Percentiles rank a stretch among this genome's conserved stretches.
These are phyloP conservation scores for Fusarium sp. DNA, from an alignment of 2,329 filamentous ascomycete species.

Conservation along the genomic window DNA sequence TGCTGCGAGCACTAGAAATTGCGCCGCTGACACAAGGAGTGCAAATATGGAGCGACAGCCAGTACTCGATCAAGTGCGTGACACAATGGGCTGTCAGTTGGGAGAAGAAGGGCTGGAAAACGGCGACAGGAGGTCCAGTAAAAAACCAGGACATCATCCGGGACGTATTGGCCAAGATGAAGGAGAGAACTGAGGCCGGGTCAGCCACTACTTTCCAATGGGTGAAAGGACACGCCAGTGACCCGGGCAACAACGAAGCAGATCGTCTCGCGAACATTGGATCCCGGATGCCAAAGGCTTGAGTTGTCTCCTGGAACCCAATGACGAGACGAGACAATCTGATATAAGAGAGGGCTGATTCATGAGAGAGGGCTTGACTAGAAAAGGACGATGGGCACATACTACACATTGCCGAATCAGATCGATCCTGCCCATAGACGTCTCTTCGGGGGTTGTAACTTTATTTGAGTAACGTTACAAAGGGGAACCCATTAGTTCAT, in stretches of 20 bases:
- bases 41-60: conserved; percentile 88
- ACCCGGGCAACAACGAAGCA: conserved; percentile 83
- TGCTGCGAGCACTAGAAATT: conserved; percentile 84
- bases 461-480: neutral
- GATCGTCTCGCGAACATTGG: conserved; percentile 78
- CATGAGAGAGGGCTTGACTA: neutral
- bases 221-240: conserved; percentile 86
- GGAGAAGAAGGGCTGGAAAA: conserved; percentile 83
- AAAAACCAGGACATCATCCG: conserved; percentile 90
- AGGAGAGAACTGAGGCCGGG: conserved; percentile 72
- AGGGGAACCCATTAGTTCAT: neutral
- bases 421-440: neutral
- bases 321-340: neutral
- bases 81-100: conserved; percentile 86
- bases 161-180: conserved; percentile 77
- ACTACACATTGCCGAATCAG: neutral
- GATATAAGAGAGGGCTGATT: neutral
- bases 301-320: neutral
- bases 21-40: conserved; percentile 76
- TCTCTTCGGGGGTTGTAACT: neutral
- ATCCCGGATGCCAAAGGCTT: conserved; percentile 48
- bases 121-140: conserved; percentile 76
- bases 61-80: conserved; percentile 90
- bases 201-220: conserved; percentile 80
- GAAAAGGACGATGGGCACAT: neutral